A percentile compares a stretch with the other conserved stretches of the same genome.
Conservation (phyloP, 2,329 filamentous ascomycete species). For the Fusarium graminum region DNA sequence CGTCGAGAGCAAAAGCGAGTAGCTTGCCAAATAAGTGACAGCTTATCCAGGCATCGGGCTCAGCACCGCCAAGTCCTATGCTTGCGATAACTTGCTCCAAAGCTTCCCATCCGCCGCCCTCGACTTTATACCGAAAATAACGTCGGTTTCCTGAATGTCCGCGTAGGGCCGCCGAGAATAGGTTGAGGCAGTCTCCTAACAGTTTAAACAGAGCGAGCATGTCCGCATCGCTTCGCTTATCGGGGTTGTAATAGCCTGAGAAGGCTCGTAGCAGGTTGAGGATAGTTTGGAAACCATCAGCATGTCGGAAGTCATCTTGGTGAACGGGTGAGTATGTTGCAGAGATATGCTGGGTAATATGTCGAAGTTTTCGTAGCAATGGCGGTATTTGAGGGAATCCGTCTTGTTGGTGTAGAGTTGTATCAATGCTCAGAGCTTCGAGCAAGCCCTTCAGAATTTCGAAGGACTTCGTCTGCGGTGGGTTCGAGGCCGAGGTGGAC, state of each 20-base stretch:
- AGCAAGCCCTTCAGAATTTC: conserved; percentile 70
- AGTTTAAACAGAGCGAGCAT: conserved; percentile 76
- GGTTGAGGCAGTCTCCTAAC: conserved; percentile 77
- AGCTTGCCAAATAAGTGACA: conserved; percentile 86
- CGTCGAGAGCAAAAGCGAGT: conserved; percentile 82
- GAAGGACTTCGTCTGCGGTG: conserved; percentile 70
- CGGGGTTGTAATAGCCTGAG: conserved; percentile 81
- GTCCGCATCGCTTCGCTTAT: conserved; percentile 70
- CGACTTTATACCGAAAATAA: conserved; percentile 83
- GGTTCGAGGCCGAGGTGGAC: conserved; percentile 71
- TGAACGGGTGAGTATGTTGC: conserved; percentile 62
- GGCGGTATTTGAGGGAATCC: conserved; percentile 64
- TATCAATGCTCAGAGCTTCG: conserved; percentile 57
- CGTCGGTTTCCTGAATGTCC: conserved; percentile 87
- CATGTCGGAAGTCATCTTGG: conserved; percentile 86
- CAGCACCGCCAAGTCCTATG: conserved; percentile 73
- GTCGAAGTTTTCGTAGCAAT: conserved; percentile 69
- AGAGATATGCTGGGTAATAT: conserved; percentile 74
- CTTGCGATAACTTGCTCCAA: conserved; percentile 79
- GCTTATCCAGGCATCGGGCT: conserved; percentile 76
- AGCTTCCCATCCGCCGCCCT: conserved; percentile 82
- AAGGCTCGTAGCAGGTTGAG: conserved; percentile 77
- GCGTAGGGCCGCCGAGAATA: conserved; percentile 80
- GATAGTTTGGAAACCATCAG: conserved; percentile 81
- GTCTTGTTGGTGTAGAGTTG: conserved; percentile 51